A percentile compares a stretch with the other conserved stretches of the same genome.
Conservation (phyloP, 805 yeast species). For the Lachancea dasiensis region DNA sequence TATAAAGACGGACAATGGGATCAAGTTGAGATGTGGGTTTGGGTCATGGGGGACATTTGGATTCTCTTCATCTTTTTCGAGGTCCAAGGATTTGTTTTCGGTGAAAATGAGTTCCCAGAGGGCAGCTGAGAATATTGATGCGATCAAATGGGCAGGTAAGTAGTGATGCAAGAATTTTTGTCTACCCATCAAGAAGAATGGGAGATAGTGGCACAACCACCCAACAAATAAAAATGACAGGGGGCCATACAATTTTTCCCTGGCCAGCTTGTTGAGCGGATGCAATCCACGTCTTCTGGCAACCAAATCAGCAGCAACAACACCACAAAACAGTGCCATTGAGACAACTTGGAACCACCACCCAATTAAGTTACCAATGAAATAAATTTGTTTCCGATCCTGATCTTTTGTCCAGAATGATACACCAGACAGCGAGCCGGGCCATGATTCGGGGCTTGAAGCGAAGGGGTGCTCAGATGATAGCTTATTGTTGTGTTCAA, state of each 20-base stretch:
- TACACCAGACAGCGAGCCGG: slow-evolving; percentile 81
- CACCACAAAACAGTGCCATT: slow-evolving; percentile 55
- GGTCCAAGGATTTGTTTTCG: slow-evolving; percentile 38
- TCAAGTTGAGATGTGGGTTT: slow-evolving; percentile 30
- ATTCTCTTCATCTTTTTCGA: slow-evolving; percentile 35
- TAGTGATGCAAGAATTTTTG: slow-evolving; percentile 93
- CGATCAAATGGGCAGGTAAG: slow-evolving; percentile 89
- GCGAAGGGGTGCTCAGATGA: slow-evolving; percentile 93
- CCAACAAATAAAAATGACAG: slow-evolving; percentile 79
- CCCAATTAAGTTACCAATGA: slow-evolving; percentile 84
- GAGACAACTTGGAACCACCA: slow-evolving; percentile 78
- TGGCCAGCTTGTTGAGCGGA: slow-evolving; percentile 53
- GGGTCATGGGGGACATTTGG: slow-evolving; percentile 20
- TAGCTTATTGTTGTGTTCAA: slow-evolving; percentile 83
- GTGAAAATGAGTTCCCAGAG: slow-evolving; percentile 72
- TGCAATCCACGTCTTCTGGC: slow-evolving; percentile 64
- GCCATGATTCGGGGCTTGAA: slow-evolving; percentile 89
- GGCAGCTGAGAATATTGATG: slow-evolving; percentile 77
- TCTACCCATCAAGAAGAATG: slow-evolving; percentile 87
- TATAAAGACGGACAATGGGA: slow-evolving; percentile 37
- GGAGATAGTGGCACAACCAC: slow-evolving; percentile 85
- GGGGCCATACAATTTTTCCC: slow-evolving; percentile 70
- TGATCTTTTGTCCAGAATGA: slow-evolving; percentile 86
- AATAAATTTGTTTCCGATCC: slow-evolving; percentile 72
- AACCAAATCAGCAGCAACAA: slow-evolving; percentile 68